Base-by-base conservation (phyloP, 2,329 filamentous ascomycete genomes). In the Exophiala sp. region DNA sequence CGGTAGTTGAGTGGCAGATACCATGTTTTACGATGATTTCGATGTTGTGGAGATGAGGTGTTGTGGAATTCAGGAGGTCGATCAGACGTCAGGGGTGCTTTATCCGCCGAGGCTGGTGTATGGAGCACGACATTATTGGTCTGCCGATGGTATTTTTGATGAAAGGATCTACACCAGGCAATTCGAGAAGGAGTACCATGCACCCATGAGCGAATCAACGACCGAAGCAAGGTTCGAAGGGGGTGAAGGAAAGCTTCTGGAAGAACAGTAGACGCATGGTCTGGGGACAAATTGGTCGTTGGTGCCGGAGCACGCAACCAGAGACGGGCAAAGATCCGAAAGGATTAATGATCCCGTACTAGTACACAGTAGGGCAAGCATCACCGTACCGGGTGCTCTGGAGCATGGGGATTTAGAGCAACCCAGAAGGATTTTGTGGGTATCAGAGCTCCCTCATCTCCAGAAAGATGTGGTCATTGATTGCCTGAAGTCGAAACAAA, bases 231-330 rank as follows among this genome's bases (percentile, higher is more conserved):
- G 24, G 24, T 29, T 29, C 7, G 7, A 8, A 8, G 3, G 24
- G 24, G 7, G 11, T 24, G 5, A 21, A n/a, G 29, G 21, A 20
- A 32, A 43, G 9, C 18, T 43, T 43, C 41, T 43, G 41, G 41
- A 43, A 43, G 41, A 38, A 12, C 35, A 10, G 11, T 35, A 12
- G 35, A 12, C 6, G 35, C 35, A 38, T 38, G 35, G 14, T 3
- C n/a, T 8, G 18, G 20, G 9, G 11, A 10, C 43, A 20, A 29
- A 43, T 38, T 16, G 51, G 33, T 35, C 29, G 35, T 40, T 50
- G 55, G 52, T 33, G 45, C 29, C 55, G 55, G 55, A 49, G 48
- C 38, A 55, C 41, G 32, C 52, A 39, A n/a, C 55, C 45, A 58
- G 47, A 55, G 38, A 38, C 14, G 49, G 55, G 35, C 40, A 54